Percentiles rank a stretch among this genome's conserved stretches.
These are phyloP conservation scores for Candida tetrigidarum DNA, from an alignment of 1,139 yeast species.

Conservation along the genomic window DNA sequence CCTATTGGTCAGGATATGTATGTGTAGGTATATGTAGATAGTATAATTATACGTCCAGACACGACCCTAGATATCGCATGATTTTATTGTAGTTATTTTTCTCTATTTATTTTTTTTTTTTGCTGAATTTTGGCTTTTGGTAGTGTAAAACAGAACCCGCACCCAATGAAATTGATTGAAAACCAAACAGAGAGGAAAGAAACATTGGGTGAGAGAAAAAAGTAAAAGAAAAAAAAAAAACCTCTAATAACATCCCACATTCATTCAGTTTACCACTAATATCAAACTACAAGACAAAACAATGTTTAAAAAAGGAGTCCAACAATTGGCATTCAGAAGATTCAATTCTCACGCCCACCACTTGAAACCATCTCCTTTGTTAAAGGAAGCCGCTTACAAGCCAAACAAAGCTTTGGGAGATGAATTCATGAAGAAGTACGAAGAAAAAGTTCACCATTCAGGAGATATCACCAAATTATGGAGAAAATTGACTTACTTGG, in stretches of 20 bases:
- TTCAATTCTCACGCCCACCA: conserved; percentile 43
- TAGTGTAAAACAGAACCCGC: background rate
- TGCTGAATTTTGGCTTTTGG: too few relatives aligned
- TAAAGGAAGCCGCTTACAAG: conserved; percentile 46
- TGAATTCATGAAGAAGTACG: conserved; percentile 42
- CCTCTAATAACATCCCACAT: background rate
- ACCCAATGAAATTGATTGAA: conserved; percentile 7
- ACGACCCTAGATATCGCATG: conserved; percentile 2
- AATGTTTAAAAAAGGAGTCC: conserved; percentile 21
- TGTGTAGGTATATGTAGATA: background rate
- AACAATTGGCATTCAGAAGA: conserved; percentile 48
- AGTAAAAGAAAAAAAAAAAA: conserved; percentile 4
- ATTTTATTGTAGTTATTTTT: background rate
- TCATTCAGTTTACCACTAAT: background rate
- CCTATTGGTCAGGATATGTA: too few relatives aligned
- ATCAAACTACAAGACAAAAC: conserved; percentile 1
- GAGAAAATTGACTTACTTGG: conserved; percentile 80
- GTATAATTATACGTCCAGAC: background rate
- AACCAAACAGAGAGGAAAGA: background rate
- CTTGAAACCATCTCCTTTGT: conserved; percentile 41
- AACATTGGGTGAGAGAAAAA: background rate
- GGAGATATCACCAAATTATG: conserved; percentile 74
- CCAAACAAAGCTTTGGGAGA: conserved; percentile 47
- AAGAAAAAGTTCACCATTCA: conserved; percentile 81
- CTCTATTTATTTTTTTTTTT: too few relatives aligned